These are phyloP conservation scores for Curvularia lunata DNA, from an alignment of 2,329 filamentous ascomycete species.

Conservation along the genomic window DNA sequence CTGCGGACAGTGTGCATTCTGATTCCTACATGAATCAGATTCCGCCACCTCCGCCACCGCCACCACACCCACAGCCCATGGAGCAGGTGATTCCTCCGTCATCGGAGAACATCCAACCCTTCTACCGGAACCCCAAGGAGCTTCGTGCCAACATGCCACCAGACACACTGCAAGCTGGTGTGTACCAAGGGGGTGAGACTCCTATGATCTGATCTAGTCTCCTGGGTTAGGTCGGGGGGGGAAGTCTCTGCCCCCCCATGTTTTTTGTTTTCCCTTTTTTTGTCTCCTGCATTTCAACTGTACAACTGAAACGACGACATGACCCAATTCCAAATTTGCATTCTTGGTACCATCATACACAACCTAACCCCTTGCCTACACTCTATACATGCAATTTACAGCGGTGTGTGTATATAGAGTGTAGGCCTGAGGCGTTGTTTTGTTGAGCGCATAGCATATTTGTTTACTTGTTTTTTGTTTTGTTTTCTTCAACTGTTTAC, in stretches of 20 bases:
- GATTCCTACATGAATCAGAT: conserved; percentile 40
- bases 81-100: conserved; percentile 52
- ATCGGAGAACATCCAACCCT: conserved; percentile 29
- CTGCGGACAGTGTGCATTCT: conserved; percentile 33
- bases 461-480: not conserved
- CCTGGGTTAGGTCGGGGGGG: not conserved
- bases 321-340: conserved; percentile 28
- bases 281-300: not conserved
- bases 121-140: conserved; percentile 55
- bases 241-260: no score
- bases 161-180: conserved; percentile 53
- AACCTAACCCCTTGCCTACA: not conserved
- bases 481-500: not conserved
- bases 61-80: conserved; percentile 46
- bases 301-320: conserved; percentile 38
- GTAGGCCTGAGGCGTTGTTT: conserved; percentile 9
- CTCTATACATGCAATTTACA: not conserved
- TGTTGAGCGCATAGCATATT: conserved; percentile 30
- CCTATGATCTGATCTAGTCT: conserved; percentile 43
- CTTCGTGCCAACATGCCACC: conserved; percentile 59
- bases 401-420: no score
- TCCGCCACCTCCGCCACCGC: conserved; percentile 48
- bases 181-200: conserved; percentile 43
- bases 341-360: conserved; percentile 29
- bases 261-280: conserved; percentile 1